These are phyloP conservation scores for Mycena capillaripes DNA, from an alignment of 768 basidiomycete genomes.

Conservation along the genomic window DNA sequence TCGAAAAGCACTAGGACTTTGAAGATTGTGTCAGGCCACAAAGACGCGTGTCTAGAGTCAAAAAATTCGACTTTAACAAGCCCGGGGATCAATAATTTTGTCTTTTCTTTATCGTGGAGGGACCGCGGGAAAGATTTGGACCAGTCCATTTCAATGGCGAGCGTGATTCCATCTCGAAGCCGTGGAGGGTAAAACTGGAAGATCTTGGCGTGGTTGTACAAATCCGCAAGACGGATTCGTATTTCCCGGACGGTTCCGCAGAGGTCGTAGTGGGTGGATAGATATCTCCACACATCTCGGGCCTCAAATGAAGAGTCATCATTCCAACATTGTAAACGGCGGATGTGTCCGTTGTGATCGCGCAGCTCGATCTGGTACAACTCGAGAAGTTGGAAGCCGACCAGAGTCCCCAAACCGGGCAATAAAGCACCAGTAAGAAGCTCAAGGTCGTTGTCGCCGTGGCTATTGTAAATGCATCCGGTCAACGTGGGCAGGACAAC, in stretches of 20 bases:
- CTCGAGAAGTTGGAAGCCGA: background rate
- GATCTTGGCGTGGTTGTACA: background rate
- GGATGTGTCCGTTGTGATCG: background rate
- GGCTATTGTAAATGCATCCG: background rate
- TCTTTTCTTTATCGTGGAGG: too few relatives aligned
- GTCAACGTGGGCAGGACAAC: background rate
- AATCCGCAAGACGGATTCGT: background rate
- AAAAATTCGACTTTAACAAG: background rate
- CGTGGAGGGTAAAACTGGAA: background rate
- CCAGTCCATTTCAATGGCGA: background rate
- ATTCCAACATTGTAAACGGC: conserved; percentile 13
- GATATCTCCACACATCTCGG: background rate
- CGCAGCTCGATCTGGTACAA: background rate
- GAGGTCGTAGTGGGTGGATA: background rate
- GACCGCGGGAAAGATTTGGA: too few relatives aligned
- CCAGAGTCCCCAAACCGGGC: background rate
- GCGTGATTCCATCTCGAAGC: background rate
- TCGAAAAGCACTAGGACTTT: background rate
- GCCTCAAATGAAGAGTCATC: background rate
- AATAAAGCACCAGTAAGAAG: background rate
- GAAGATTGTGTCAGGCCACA: background rate
- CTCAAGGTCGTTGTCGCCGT: background rate
- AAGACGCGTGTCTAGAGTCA: background rate
- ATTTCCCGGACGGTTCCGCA: conserved; percentile 11
- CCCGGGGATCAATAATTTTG: background rate